Evolutionary conservation across 1,284 basidiomycete genomes (phyloP).

Genomic region (Rhizopogon parksii): DNA sequence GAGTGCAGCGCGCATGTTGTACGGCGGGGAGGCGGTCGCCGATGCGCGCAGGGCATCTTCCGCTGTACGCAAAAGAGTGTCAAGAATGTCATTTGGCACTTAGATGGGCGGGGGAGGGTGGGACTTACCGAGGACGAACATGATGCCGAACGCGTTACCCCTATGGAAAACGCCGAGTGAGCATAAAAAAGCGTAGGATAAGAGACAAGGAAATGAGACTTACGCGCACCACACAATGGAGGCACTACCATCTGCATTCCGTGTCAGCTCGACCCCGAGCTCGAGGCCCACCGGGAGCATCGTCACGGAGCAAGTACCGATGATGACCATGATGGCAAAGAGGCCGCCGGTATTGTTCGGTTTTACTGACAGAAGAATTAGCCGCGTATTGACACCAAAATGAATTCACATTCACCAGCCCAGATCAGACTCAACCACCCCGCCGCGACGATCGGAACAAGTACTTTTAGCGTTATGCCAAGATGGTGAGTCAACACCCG

Average conservation of each 20-base stretch:
- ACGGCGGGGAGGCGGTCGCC: constrained; percentile 51
- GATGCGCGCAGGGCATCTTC: constrained; percentile 60
- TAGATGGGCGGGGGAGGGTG: not conserved
- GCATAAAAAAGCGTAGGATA: not conserved
- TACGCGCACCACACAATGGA: constrained; percentile 68
- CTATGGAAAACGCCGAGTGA: constrained; percentile 27
- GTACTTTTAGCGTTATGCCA: constrained; percentile 48
- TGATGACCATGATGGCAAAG: constrained; percentile 58
- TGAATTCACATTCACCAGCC: constrained; percentile 46
- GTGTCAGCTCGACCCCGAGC: constrained; percentile 67
- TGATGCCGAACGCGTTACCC: constrained; percentile 55
- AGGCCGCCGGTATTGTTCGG: constrained; percentile 52
- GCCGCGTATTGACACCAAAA: not conserved
- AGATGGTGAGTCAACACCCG: constrained; percentile 68
- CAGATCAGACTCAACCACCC: constrained; percentile 71
- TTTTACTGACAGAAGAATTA: constrained; percentile 37
- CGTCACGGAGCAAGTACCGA: constrained; percentile 57
- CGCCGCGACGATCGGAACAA: constrained; percentile 53
- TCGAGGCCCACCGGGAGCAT: constrained; percentile 72
- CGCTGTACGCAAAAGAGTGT: constrained; percentile 29
- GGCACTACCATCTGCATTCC: constrained; percentile 69
- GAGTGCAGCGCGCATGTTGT: constrained; percentile 59
- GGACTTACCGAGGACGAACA: constrained; percentile 59
- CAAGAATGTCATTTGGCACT: not conserved
- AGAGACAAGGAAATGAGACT: constrained; percentile 17